Percentiles rank a stretch among this genome's conserved stretches.
Conservation (phyloP, 257 asterid genomes). For the Rauvolfia tetraphylla region DNA sequence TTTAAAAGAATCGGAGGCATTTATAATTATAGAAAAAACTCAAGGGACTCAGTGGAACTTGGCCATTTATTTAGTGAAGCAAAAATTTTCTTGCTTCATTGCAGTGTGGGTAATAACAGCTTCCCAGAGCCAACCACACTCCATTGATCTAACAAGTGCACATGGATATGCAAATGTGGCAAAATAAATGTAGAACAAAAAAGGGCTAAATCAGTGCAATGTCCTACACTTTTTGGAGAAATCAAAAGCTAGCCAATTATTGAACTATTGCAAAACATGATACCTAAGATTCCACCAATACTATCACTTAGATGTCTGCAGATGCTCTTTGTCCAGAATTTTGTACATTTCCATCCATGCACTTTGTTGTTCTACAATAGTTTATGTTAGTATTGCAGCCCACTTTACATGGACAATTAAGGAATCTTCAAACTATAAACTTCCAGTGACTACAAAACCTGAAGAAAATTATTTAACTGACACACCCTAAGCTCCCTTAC, state of each 20-base stretch:
- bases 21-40: background rate
- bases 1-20: background rate
- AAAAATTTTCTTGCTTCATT: background rate
- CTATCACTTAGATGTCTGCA: background rate
- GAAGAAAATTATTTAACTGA: background rate
- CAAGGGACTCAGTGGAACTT: background rate
- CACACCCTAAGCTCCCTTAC: background rate
- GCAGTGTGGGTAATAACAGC: background rate
- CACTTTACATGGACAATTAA: background rate
- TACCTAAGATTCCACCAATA: background rate
- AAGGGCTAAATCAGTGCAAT: background rate
- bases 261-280: background rate
- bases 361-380: background rate
- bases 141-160: background rate
- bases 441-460: background rate
- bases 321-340: background rate
- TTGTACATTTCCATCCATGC: background rate
- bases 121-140: background rate
- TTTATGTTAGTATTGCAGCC: background rate
- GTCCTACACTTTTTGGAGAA: background rate
- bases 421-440: background rate
- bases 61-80: background rate
- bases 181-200: background rate
- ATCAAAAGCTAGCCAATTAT: background rate
- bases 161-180: background rate